Conservation (phyloP, 2,329 filamentous ascomycete species). For the Helotiales sp. region DNA sequence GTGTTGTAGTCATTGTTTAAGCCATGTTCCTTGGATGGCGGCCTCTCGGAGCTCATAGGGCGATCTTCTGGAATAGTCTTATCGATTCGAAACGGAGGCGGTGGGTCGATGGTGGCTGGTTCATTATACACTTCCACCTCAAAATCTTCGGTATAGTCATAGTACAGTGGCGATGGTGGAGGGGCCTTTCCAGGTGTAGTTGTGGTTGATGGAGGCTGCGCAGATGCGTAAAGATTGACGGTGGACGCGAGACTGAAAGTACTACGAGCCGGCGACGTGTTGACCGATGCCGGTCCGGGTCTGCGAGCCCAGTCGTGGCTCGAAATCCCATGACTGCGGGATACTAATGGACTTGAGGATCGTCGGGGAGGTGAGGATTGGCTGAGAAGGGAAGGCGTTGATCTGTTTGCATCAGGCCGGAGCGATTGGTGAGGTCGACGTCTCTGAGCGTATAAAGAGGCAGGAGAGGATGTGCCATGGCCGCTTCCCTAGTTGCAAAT, state of each 20-base stretch:
- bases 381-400: constrained; percentile 38
- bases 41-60: constrained; percentile 31
- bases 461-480: constrained; percentile 39
- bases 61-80: constrained; percentile 41
- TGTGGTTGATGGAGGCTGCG: constrained; percentile 32
- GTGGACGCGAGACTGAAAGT: constrained; percentile 42
- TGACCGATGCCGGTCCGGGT: constrained; percentile 32
- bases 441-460: constrained; percentile 40
- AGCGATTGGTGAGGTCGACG: constrained; percentile 37
- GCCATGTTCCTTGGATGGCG: constrained; percentile 7
- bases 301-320: constrained; percentile 34
- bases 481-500: constrained; percentile 27
- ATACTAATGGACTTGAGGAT: constrained; percentile 35
- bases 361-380: constrained; percentile 38
- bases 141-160: constrained; percentile 45
- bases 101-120: constrained; percentile 30
- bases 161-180: constrained; percentile 41
- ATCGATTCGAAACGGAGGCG: constrained; percentile 39
- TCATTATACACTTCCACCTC: constrained; percentile 35
- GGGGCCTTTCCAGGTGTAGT: constrained; percentile 38
- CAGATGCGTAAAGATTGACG: constrained; percentile 33
- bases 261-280: constrained; percentile 41
- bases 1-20: neutral
- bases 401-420: constrained; percentile 39
- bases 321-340: constrained; percentile 26